phyloP scores from a whole-genome alignment of 495 filamentous ascomycete species.

The Talaromyces proteolyticus region DNA sequence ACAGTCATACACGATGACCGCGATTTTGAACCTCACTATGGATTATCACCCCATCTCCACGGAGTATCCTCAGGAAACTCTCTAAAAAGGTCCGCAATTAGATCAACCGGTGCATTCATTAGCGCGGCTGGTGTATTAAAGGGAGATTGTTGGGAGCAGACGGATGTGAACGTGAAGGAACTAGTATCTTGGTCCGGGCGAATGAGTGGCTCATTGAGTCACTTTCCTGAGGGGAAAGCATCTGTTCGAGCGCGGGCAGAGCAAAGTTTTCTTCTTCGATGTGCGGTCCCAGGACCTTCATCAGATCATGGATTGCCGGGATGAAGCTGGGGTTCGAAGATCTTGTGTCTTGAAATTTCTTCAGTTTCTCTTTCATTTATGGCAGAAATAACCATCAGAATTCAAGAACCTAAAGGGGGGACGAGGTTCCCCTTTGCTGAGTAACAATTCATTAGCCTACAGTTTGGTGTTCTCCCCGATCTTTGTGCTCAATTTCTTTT shows the following conservation, averaged over 20 bases:
- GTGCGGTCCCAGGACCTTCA: conserved; percentile 43
- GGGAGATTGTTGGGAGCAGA: conserved; percentile 28
- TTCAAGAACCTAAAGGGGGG: too few species aligned
- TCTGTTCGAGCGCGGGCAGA: conserved; percentile 46
- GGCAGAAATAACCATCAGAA: background rate
- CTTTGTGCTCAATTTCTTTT: conserved; percentile 41
- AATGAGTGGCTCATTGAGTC: conserved; percentile 45
- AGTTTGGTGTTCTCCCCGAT: conserved; percentile 48
- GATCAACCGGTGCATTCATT: conserved; percentile 26
- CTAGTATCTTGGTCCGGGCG: conserved; percentile 54
- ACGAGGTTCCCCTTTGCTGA: too few species aligned
- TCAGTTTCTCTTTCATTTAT: conserved; percentile 52
- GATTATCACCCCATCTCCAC: too few species aligned
- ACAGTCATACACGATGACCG: too few species aligned
- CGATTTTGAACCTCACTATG: too few species aligned
- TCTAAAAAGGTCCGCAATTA: conserved; percentile 26
- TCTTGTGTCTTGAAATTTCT: conserved; percentile 48
- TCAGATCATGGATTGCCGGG: conserved; percentile 43
- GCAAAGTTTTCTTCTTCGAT: conserved; percentile 54
- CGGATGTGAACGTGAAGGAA: conserved; percentile 52
- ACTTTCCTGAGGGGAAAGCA: conserved; percentile 27
- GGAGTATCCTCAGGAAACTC: conserved; percentile 17
- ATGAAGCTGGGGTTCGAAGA: conserved; percentile 40
- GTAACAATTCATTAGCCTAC: conserved; percentile 28
- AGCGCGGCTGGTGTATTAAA: conserved; percentile 26